Base-by-base conservation (phyloP, 169 alveolate species). In the Plasmodium falciparum region DNA sequence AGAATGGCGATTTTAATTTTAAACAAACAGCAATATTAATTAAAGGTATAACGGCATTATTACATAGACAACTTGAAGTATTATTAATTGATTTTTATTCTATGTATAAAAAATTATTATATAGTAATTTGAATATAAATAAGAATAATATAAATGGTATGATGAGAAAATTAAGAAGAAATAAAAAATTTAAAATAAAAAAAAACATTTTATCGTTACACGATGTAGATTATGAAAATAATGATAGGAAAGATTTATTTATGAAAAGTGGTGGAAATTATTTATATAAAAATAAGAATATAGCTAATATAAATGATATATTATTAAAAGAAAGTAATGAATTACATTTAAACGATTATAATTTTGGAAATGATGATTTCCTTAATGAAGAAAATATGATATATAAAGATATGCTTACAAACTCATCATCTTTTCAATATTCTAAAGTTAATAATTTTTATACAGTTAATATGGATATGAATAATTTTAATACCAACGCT, bases 1-100 rank as follows among this genome's bases (percentile, higher is more conserved):
- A 22, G 20, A 70, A 83, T 69, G 91, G 91, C 4, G 59, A 83
- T 83, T 83, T 24, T 52, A 83, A 83, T 54, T 69, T 83, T 43
- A 83, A 83, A 58, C 91, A 83, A 56, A 69, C 91, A 49, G 91
- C 91, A 6, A 83, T 83, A 83, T 39, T 83, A 83, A 83, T 83
- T 43, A 83, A 83, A 83, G 91, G 91, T 20, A 83, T 83, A 83
- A 83, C 91, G 5, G 59, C 70, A 22, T 83, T 83, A 69, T 63
- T 83, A 33, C 85, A 83, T 26, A 83, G 91, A 47, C 91, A 83
- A 29, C 33, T 83, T 49, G 91, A 83, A 72, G 83, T 83, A 47
- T 58, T 83, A 33, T 50, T 83, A 20, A 58, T 74, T 20, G 91
- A 83, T 83, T 83, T 69, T 62, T 83, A 83, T 61, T 22, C 91